Conservation (phyloP, 805 yeast species). For the Candida vartiovaarae region DNA sequence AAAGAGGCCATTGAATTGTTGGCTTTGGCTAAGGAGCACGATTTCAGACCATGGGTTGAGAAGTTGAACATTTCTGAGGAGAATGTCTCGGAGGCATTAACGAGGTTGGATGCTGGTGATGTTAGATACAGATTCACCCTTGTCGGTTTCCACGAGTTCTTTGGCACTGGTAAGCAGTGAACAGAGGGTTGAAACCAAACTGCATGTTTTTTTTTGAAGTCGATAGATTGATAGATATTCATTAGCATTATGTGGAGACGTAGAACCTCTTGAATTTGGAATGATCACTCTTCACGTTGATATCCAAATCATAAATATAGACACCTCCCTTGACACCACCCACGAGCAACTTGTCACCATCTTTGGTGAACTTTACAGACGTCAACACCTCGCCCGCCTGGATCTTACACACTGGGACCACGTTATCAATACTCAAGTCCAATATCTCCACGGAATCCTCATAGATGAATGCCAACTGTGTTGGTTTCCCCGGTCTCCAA, state of each 20-base stretch:
- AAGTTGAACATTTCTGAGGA: constrained; percentile 45
- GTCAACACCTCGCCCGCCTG: constrained; percentile 7
- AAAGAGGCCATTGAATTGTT: constrained; percentile 62
- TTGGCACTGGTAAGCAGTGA: constrained; percentile 24
- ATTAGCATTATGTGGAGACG: background rate
- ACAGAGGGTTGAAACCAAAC: background rate
- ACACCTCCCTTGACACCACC: constrained; percentile 13
- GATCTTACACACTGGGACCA: constrained; percentile 18
- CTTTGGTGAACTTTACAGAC: constrained; percentile 11
- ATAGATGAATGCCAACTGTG: constrained; percentile 26
- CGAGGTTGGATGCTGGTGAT: constrained; percentile 46
- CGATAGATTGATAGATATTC: background rate
- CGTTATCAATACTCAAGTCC: constrained; percentile 24
- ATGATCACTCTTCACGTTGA: constrained; percentile 11
- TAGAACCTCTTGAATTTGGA: constrained; percentile 17
- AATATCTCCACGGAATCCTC: constrained; percentile 25
- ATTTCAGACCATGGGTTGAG: constrained; percentile 59
- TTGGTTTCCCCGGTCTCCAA: constrained; percentile 22
- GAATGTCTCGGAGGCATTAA: constrained; percentile 48
- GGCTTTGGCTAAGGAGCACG: constrained; percentile 51
- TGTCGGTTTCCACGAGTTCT: constrained; percentile 40
- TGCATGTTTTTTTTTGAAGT: background rate
- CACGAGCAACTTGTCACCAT: constrained; percentile 12
- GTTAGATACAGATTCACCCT: constrained; percentile 60
- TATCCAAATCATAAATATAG: constrained; percentile 11